Percentiles rank a stretch among this genome's conserved stretches.
phyloP scores from a whole-genome alignment of 169 alveolate genomes.

The Cryptosporidium meleagridis region DNA sequence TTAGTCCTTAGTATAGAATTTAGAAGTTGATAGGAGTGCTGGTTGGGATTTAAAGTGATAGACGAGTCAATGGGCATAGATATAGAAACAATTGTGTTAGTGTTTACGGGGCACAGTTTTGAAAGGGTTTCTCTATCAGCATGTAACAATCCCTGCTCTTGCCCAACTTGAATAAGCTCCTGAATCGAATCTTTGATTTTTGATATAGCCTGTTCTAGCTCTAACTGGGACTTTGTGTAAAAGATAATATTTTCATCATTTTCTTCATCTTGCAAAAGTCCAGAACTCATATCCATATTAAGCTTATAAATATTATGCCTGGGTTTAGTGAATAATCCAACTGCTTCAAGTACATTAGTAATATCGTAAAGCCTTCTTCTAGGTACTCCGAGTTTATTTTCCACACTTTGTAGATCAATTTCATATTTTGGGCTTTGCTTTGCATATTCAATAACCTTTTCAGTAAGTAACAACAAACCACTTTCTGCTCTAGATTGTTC shows the following conservation, averaged over 20 bases:
- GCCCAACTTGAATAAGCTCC: constrained; percentile 14
- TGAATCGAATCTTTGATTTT: constrained; percentile 19
- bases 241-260: constrained; percentile 60
- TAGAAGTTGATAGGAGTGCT: constrained; percentile 62
- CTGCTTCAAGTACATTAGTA: constrained; percentile 67
- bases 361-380: constrained; percentile 72
- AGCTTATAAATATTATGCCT: constrained; percentile 50
- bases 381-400: constrained; percentile 59
- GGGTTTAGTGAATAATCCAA: constrained; percentile 55
- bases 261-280: constrained; percentile 48
- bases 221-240: constrained; percentile 31
- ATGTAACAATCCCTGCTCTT: constrained; percentile 39
- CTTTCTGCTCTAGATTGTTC: constrained; percentile 70
- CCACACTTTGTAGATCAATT: constrained; percentile 50
- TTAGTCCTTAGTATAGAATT: constrained; percentile 47
- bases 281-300: constrained; percentile 32
- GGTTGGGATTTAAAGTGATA: constrained; percentile 56
- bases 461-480: constrained; percentile 58
- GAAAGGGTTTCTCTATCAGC: constrained; percentile 45
- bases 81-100: constrained; percentile 59
- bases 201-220: constrained; percentile 37
- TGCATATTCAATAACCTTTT: constrained; percentile 65
- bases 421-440: constrained; percentile 60
- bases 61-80: constrained; percentile 44
- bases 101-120: constrained; percentile 32